Evolutionary conservation across 1,139 yeast species (phyloP).

Genomic region (Candida tropicalis): DNA sequence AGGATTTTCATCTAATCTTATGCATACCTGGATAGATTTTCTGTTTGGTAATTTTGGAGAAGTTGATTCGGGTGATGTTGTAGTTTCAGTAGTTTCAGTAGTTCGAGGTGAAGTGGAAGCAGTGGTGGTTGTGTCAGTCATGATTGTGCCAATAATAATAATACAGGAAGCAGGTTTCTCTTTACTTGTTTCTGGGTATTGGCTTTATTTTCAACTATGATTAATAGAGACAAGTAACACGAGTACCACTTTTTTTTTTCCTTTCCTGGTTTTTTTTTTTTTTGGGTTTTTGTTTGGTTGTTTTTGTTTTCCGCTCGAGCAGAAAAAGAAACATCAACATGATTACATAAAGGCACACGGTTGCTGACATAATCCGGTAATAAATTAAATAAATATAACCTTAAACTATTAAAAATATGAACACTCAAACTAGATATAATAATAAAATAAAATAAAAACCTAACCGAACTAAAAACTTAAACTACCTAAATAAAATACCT

Average conservation of each 20-base stretch:
- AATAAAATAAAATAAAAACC: neutral
- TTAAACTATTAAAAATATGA: neutral
- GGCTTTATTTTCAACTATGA: too few species aligned
- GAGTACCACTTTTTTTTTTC: neutral
- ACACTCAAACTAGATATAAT: neutral
- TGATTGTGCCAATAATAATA: neutral
- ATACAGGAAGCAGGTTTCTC: too few species aligned
- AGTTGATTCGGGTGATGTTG: neutral
- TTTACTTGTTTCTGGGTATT: too few species aligned
- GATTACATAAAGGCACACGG: neutral
- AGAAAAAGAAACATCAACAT: neutral
- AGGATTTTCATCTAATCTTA: conserved; percentile 29
- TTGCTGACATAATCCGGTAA: neutral
- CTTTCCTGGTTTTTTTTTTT: too few species aligned
- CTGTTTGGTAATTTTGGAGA: conserved; percentile 26
- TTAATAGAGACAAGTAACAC: too few species aligned
- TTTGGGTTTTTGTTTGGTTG: too few species aligned
- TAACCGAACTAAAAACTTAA: neutral
- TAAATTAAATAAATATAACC: too few species aligned
- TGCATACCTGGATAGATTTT: conserved; percentile 30
- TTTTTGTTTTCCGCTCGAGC: neutral
- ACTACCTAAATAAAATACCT: neutral
- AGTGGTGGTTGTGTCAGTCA: conserved; percentile 1
- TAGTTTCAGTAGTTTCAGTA: neutral
- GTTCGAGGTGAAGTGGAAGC: neutral